Evolutionary conservation across 1,284 basidiomycete species (phyloP).

Genomic region (Apiotrichum sp.): DNA sequence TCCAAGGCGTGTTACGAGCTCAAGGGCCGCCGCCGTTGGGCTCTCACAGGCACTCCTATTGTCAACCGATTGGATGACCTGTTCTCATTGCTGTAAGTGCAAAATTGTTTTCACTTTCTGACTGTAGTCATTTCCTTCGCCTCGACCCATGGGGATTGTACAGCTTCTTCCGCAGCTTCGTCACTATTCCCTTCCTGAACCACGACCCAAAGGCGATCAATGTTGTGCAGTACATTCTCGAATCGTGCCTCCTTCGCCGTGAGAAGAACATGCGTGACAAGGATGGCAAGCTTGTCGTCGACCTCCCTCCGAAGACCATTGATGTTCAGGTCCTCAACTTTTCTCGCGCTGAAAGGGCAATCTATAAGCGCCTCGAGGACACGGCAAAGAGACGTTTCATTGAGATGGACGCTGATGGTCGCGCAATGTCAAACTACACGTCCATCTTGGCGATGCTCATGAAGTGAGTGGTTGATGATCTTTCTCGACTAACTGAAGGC

Average conservation of each 20-base stretch:
- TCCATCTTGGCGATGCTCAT: slow-evolving; percentile 86
- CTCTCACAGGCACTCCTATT: slow-evolving; percentile 90
- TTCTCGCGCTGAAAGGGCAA: slow-evolving; percentile 65
- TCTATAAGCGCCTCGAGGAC: slow-evolving; percentile 57
- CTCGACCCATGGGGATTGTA: slow-evolving; percentile 89
- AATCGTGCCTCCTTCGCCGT: slow-evolving; percentile 79
- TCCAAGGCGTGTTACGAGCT: slow-evolving; percentile 86
- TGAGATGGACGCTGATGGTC: slow-evolving; percentile 64
- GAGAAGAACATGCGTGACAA: slow-evolving; percentile 91
- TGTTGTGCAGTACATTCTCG: slow-evolving; percentile 85
- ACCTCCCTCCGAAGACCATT: slow-evolving; percentile 79
- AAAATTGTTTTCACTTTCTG: not conserved
- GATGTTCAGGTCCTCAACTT: slow-evolving; percentile 66
- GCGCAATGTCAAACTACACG: slow-evolving; percentile 77
- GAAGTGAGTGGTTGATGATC: slow-evolving; percentile 54
- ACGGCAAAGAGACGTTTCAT: slow-evolving; percentile 55
- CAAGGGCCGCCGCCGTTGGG: slow-evolving; percentile 75
- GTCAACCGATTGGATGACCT: slow-evolving; percentile 92
- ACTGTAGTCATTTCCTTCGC: slow-evolving; percentile 69
- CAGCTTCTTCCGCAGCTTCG: slow-evolving; percentile 81
- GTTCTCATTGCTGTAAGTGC: slow-evolving; percentile 70
- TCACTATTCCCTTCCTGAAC: slow-evolving; percentile 78
- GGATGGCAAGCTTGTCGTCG: slow-evolving; percentile 81
- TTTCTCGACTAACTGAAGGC: slow-evolving; percentile 46
- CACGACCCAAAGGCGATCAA: slow-evolving; percentile 85